Evolutionary conservation across 768 basidiomycete genomes (phyloP), one percentile per base, ranked within the genome.

Genomic region (Tulasnella sp.): DNA sequence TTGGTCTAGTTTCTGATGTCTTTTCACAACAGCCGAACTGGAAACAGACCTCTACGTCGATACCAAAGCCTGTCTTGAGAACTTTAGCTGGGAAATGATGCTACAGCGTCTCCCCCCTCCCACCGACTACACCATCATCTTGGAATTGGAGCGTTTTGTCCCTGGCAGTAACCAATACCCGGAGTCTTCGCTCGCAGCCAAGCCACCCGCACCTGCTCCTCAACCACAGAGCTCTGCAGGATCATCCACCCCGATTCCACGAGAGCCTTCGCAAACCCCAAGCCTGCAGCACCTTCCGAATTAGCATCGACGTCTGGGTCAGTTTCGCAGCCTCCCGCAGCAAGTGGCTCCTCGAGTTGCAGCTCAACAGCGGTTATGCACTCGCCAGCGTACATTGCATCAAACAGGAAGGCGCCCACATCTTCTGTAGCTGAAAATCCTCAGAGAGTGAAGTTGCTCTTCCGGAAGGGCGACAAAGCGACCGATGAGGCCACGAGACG

Each of bases 51-150:
- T 87, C 2, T 94, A 91, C 82, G 90, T 94, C 51, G 89, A 94
- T 82, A 90, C 89, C 6, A 87, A 88, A 80, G 88, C 88, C 79
- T 94, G 94, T 90, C 84, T 93, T 51, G 90, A 93, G 77, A 89
- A 86, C 20, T 91, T 88, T 83, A 92, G 91, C 85, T 92, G 89
- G 81, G 90, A 90, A 29, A 85, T 94, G 79, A 85, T 93, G 37
- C 90, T 90, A 83, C 91, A 88, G 85, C 89, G 89, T 81, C 84
- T 93, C 82, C 86, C 87, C 5, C 88, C 87, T 0, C 92, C 93
- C 0, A 88, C 88, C 10, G 48, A 76, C 46, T 57, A 46, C 40
- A 76, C 75, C 40, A 76, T 76, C 18, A 67, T 67, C 10, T 23
- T 76, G 35, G 75, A 76, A 76, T 18, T 76, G 35, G 48, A 76